Evolutionary conservation across 805 yeast species (phyloP).

Genomic region (Candida maesae): DNA sequence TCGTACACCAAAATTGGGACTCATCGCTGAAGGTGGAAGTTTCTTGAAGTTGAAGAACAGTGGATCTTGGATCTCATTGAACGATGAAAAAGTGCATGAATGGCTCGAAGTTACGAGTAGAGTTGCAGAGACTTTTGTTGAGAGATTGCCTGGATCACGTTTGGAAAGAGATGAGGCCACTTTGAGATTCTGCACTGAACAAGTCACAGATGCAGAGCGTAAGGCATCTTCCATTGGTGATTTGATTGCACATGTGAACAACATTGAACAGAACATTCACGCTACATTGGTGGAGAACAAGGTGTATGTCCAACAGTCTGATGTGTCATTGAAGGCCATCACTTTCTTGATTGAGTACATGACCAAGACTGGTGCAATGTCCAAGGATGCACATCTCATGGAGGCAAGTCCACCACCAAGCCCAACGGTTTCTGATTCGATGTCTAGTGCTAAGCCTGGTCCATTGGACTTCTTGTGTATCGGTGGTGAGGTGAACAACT

Average conservation of each 20-base stretch:
- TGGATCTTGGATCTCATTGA: slow-evolving; percentile 26
- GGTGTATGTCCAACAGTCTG: slow-evolving; percentile 67
- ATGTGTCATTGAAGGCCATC: slow-evolving; percentile 54
- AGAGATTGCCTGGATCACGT: slow-evolving; percentile 76
- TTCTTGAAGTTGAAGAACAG: slow-evolving; percentile 54
- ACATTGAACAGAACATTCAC: slow-evolving; percentile 55
- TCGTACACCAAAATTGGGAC: slow-evolving; percentile 65
- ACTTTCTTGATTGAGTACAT: slow-evolving; percentile 44
- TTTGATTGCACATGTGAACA: slow-evolving; percentile 79
- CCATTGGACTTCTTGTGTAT: slow-evolving; percentile 44
- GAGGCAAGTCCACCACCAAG: slow-evolving; percentile 23
- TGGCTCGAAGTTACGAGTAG: slow-evolving; percentile 61
- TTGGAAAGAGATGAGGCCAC: slow-evolving; percentile 73
- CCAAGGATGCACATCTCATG: slow-evolving; percentile 27
- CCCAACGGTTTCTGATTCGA: too few relatives aligned
- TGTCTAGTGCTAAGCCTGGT: too few relatives aligned
- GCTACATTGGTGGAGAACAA: slow-evolving; percentile 70
- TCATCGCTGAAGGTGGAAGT: slow-evolving; percentile 90
- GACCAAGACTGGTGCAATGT: slow-evolving; percentile 21
- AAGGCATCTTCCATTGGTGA: slow-evolving; percentile 74
- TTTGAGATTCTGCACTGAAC: slow-evolving; percentile 71
- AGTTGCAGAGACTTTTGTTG: slow-evolving; percentile 57
- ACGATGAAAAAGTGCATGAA: slow-evolving; percentile 27
- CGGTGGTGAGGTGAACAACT: slow-evolving; percentile 63
- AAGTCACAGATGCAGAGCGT: slow-evolving; percentile 59